Percentiles rank a stretch among this genome's conserved stretches.
phyloP scores from a whole-genome alignment of 306 rosid genomes.

The Dicorynia guianensis region DNA sequence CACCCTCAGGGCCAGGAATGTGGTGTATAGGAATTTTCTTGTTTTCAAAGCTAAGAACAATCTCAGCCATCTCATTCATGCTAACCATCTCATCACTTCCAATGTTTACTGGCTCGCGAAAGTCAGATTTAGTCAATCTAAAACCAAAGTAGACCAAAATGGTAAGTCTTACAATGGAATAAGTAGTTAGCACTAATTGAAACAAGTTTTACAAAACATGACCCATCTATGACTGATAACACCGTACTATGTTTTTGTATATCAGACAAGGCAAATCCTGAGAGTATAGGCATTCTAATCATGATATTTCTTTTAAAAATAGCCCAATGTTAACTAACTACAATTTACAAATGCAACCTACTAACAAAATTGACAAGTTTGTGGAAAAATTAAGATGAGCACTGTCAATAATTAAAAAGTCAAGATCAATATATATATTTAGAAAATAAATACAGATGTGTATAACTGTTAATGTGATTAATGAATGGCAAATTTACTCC shows the following conservation, averaged over 20 bases:
- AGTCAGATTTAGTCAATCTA: slow-evolving; percentile 97
- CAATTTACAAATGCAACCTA: background rate
- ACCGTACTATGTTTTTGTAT: background rate
- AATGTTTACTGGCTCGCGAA: slow-evolving; percentile 93
- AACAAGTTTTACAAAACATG: slow-evolving; percentile 14
- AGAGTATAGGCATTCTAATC: slow-evolving; percentile 6
- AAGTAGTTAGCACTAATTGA: background rate
- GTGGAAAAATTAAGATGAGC: background rate
- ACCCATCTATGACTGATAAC: background rate
- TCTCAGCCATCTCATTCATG: slow-evolving; percentile 99
- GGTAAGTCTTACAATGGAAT: slow-evolving; percentile 13
- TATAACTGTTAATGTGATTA: background rate
- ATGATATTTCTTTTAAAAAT: slow-evolving; percentile 22
- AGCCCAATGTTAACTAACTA: background rate
- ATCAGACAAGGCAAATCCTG: slow-evolving; percentile 7
- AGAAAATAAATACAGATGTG: background rate
- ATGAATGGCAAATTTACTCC: slow-evolving; percentile 12
- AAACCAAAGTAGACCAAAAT: background rate
- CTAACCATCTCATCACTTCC: slow-evolving; percentile 99
- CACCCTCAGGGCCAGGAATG: slow-evolving; percentile 99
- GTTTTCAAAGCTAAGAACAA: slow-evolving; percentile 88
- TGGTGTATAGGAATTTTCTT: slow-evolving; percentile 83
- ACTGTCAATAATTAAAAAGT: slow-evolving; percentile 1
- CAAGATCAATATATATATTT: slow-evolving; percentile 23
- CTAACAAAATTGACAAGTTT: background rate